Evolutionary conservation across 306 rosid species (phyloP).

Genomic region (Carpinus viminea): DNA sequence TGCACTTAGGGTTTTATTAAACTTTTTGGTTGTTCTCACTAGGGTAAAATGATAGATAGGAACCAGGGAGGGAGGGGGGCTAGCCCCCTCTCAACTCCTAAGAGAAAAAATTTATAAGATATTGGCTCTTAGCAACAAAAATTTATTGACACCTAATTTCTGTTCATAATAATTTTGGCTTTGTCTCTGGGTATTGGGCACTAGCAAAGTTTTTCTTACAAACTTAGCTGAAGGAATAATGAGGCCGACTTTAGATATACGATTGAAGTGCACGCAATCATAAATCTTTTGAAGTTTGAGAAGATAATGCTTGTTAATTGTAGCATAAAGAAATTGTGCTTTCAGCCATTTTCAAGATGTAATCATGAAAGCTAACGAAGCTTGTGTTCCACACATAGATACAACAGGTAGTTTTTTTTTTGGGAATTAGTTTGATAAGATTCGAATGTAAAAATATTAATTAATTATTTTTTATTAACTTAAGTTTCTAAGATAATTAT

Average conservation of each 20-base stretch:
- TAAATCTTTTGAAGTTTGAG: neutral
- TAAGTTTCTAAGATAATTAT: too few species aligned
- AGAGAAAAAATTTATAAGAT: too few species aligned
- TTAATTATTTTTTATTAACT: too few species aligned
- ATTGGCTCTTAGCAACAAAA: too few species aligned
- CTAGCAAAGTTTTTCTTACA: neutral
- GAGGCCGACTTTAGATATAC: neutral
- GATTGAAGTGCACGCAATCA: neutral
- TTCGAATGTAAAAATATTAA: too few species aligned
- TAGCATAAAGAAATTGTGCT: neutral
- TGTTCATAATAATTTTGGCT: too few species aligned
- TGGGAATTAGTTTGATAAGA: too few species aligned
- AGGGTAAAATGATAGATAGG: neutral
- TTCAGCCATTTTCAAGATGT: neutral
- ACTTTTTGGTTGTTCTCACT: neutral
- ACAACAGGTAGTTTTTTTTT: neutral
- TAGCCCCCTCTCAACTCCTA: too few species aligned
- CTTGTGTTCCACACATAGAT: neutral
- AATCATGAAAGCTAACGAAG: neutral
- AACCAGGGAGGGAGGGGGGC: too few species aligned
- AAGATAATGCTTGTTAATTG: neutral
- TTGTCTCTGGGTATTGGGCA: neutral
- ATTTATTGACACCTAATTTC: too few species aligned
- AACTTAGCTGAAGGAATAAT: neutral
- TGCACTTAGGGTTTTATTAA: neutral